These are phyloP conservation scores for Neospora caninum DNA, from an alignment of 169 alveolate species.

Conservation along the genomic window DNA sequence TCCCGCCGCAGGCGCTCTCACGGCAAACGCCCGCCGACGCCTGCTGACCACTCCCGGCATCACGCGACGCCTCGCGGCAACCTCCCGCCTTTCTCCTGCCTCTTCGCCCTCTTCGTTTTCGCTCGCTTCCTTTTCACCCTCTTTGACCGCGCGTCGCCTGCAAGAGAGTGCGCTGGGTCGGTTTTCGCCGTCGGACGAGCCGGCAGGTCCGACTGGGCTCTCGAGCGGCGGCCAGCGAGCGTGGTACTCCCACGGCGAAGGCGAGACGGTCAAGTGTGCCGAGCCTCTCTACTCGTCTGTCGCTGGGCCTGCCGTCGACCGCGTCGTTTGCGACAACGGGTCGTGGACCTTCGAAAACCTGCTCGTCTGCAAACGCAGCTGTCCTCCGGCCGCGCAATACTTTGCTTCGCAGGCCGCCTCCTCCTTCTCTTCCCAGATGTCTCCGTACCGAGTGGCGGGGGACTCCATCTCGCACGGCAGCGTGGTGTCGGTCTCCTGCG, in stretches of 20 bases:
- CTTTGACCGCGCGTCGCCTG: not conserved
- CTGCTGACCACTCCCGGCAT: not conserved
- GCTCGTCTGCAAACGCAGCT: slow-evolving; percentile 61
- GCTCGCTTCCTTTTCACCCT: not conserved
- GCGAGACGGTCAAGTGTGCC: slow-evolving; percentile 51
- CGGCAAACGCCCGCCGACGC: not conserved
- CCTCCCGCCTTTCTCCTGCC: not conserved
- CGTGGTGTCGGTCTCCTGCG: slow-evolving; percentile 51
- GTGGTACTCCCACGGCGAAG: slow-evolving; percentile 51
- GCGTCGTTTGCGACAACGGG: slow-evolving; percentile 71
- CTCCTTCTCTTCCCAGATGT: not conserved
- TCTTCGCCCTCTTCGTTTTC: not conserved
- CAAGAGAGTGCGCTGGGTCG: not conserved
- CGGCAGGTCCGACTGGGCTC: not conserved
- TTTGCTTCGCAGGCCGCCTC: slow-evolving; percentile 34
- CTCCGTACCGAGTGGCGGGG: not conserved
- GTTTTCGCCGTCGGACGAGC: not conserved
- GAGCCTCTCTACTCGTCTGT: slow-evolving; percentile 12
- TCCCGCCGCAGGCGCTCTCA: too few relatives aligned
- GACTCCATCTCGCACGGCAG: slow-evolving; percentile 38
- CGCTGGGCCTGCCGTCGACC: slow-evolving; percentile 62
- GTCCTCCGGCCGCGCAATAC: slow-evolving; percentile 35
- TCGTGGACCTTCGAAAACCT: slow-evolving; percentile 56
- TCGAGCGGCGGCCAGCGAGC: slow-evolving; percentile 14
- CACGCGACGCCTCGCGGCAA: not conserved